Percentiles rank a stretch among this genome's conserved stretches.
Conservation (phyloP, 805 yeast genomes). For the Spathaspora sp. region DNA sequence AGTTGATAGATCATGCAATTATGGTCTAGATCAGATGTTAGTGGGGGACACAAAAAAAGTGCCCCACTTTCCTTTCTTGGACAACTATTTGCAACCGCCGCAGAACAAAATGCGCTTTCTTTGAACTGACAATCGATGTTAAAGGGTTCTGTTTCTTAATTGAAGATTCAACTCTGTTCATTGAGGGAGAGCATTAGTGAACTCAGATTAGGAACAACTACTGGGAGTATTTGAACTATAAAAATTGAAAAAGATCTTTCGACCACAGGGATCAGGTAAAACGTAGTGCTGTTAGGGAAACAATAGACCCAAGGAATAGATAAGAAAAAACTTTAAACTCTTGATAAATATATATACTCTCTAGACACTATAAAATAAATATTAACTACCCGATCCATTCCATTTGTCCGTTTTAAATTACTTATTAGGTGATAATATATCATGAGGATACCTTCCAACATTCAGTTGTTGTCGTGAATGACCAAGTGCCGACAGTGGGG, state of each 20-base stretch:
- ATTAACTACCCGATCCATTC: background rate
- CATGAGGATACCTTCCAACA: constrained; percentile 26
- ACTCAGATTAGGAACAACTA: no score
- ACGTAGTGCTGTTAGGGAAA: background rate
- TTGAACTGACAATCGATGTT: no score
- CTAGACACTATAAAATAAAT: background rate
- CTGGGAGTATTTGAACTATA: no score
- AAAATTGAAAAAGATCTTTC: no score
- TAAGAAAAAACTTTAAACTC: background rate
- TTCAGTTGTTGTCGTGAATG: constrained; percentile 14
- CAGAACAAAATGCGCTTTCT: no score
- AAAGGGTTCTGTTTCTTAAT: no score
- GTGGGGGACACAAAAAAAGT: background rate
- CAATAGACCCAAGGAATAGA: background rate
- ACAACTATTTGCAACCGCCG: background rate
- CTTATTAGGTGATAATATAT: constrained; percentile 18
- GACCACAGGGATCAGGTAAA: no score
- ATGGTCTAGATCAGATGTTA: background rate
- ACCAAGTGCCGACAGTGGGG: constrained; percentile 8
- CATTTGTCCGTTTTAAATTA: background rate
- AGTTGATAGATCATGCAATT: background rate
- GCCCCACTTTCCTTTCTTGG: background rate
- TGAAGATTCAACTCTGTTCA: no score
- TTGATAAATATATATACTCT: background rate
- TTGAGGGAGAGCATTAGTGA: no score